These are phyloP conservation scores for Beauveria caledonica DNA, from an alignment of 2,329 filamentous ascomycete species.

Conservation along the genomic window DNA sequence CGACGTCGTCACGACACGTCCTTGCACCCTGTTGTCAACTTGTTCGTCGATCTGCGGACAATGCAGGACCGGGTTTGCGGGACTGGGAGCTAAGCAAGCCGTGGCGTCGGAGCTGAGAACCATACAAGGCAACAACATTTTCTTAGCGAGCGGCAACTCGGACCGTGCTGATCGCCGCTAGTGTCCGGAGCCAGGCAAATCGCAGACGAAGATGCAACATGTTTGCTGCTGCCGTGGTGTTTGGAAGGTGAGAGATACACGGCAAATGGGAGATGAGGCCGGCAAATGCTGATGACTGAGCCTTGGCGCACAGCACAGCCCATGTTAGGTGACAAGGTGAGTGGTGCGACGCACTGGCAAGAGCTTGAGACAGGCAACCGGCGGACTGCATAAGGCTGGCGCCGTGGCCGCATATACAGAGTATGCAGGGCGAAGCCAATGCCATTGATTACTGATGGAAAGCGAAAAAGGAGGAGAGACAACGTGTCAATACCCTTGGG, in stretches of 20 bases:
- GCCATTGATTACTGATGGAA: background rate
- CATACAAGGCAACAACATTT: background rate
- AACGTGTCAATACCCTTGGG: background rate
- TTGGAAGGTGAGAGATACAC: background rate
- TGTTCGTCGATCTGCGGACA: background rate
- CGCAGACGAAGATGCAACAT: background rate
- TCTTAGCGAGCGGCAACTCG: background rate
- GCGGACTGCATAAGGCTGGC: constrained; percentile 1
- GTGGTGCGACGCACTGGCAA: background rate
- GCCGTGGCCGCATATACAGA: background rate
- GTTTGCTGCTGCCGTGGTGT: background rate
- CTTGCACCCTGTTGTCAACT: background rate
- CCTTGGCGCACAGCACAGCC: constrained; percentile 1
- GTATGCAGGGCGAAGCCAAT: background rate
- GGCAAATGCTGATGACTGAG: constrained; percentile 1
- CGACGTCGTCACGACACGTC: background rate
- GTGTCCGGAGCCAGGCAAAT: background rate
- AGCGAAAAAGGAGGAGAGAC: background rate
- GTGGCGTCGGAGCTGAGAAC: constrained; percentile 2
- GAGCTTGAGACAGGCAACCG: background rate
- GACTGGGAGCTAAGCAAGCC: background rate
- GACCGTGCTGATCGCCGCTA: background rate
- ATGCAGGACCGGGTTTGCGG: background rate
- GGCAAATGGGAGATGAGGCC: background rate
- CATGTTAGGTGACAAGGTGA: background rate